Evolutionary conservation across 192 early-diverging fungal genomes (phyloP), one percentile per base, ranked within the genome.

Genomic region (Paraglomus occultum): DNA sequence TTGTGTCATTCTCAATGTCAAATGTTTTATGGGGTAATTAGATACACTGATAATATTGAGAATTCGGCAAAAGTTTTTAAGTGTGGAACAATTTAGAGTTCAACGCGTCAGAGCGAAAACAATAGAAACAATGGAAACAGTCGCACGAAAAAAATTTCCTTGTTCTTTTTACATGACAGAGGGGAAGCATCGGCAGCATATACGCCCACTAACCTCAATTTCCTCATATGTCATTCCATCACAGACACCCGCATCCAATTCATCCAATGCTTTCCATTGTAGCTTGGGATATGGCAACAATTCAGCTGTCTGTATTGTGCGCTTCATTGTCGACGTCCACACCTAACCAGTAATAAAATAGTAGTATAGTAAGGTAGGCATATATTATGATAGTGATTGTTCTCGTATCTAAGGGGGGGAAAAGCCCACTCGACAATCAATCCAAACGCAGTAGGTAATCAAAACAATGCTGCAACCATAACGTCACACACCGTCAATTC

Each of bases 181-280:
- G 22, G 23, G 14, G 22, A 18, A 59, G 38, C 20, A 59, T 12
- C 57, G 22, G 57, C 57, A 59, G 38, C 17, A 59, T 14, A 59
- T 18, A 59, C 14, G 23, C 12, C 20, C 14, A 38, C 42, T 18
- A 67, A 85, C 84, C 73, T 93, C 95, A 67, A 99, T 97, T 70
- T 99, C 95, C 70, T 99, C 98, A 79, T 99, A 99, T 8, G 98
- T 99, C 78, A 97, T 84, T 18, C 93, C 95, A 82, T 99, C 98
- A 82, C 98, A 99, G 11, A 95, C 89, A 6, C 98, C 97, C 11
- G 94, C 91, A 72, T 98, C 93, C 54, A 99, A 76, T 75, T 99
- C 98, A 78, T 99, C 98, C 71, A 99, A 79, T 64, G 92, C 93
- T 76, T 99, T 99, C 95, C 96, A 99, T 70, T 91, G 89, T 63